Evolutionary conservation across 140 eudicot genomes (phyloP).

Genomic region (Flaveria floridana): DNA sequence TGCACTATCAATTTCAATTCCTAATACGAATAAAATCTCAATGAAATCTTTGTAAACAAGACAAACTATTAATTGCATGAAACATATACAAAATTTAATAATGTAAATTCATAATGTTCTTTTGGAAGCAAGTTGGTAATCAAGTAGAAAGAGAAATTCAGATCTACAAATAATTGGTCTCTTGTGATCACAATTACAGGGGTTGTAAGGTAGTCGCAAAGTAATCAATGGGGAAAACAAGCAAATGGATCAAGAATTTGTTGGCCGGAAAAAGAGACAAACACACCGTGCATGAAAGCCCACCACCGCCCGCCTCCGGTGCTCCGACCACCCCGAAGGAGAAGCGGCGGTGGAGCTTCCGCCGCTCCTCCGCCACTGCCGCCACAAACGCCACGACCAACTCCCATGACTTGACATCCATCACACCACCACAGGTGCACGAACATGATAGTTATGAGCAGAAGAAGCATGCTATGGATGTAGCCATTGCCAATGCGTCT

Average conservation of each 20-base stretch:
- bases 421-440: conserved; percentile 32
- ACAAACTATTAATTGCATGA: conserved; percentile 40
- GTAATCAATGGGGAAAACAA: conserved; percentile 65
- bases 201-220: conserved; percentile 19
- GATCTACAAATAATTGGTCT: conserved; percentile 36
- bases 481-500: conserved; percentile 52
- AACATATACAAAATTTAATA: conserved; percentile 21
- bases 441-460: conserved; percentile 46
- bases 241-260: conserved; percentile 70
- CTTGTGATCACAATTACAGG: conserved; percentile 23
- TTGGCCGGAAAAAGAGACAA: conserved; percentile 65
- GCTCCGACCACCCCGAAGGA: conserved; percentile 66
- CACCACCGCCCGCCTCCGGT: conserved; percentile 47
- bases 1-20: conserved; percentile 32
- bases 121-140: conserved; percentile 31
- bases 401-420: conserved; percentile 27
- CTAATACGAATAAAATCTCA: conserved; percentile 31
- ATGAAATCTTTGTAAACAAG: conserved; percentile 30
- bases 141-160: conserved; percentile 22
- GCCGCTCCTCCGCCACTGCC: conserved; percentile 61
- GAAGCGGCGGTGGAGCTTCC: conserved; percentile 89
- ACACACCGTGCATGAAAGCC: conserved; percentile 27
- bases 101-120: conserved; percentile 21
- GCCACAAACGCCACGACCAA: conserved; percentile 25
- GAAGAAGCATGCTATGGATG: conserved; percentile 56